These are phyloP conservation scores for Prunus padus DNA, from an alignment of 306 rosid species.

Conservation along the genomic window DNA sequence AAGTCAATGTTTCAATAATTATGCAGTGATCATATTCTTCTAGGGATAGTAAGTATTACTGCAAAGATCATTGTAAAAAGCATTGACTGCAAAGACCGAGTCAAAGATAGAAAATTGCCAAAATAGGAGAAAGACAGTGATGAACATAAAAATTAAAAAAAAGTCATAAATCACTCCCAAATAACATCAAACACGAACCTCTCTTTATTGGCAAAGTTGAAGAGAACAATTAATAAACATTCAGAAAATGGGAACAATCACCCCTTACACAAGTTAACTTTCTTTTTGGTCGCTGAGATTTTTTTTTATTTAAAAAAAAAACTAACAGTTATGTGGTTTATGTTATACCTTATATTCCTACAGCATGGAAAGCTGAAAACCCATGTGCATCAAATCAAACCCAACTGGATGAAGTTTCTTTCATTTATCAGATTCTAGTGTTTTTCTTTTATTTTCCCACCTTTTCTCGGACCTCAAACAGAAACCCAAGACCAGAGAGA, in stretches of 20 bases:
- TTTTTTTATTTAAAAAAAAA: too few species aligned
- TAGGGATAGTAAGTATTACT: not conserved
- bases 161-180: not conserved
- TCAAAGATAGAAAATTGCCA: not conserved
- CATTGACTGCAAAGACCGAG: not conserved
- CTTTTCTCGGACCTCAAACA: not conserved
- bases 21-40: not conserved
- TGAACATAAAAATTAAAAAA: not conserved
- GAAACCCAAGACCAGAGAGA: not conserved
- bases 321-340: not conserved
- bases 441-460: not conserved
- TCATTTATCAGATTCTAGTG: not conserved
- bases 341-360: not conserved
- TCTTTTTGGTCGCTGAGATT: conserved; percentile 23
- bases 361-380: not conserved
- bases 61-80: too few species aligned
- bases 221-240: not conserved
- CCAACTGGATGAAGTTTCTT: not conserved
- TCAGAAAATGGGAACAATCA: not conserved
- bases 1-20: not conserved
- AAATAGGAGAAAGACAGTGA: not conserved
- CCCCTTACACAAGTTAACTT: not conserved
- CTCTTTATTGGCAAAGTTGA: too few species aligned
- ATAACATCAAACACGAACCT: not conserved
- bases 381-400: conserved; percentile 3